These are phyloP conservation scores for Claviceps fusiformis DNA, from an alignment of 2,329 filamentous ascomycete genomes.

Conservation along the genomic window DNA sequence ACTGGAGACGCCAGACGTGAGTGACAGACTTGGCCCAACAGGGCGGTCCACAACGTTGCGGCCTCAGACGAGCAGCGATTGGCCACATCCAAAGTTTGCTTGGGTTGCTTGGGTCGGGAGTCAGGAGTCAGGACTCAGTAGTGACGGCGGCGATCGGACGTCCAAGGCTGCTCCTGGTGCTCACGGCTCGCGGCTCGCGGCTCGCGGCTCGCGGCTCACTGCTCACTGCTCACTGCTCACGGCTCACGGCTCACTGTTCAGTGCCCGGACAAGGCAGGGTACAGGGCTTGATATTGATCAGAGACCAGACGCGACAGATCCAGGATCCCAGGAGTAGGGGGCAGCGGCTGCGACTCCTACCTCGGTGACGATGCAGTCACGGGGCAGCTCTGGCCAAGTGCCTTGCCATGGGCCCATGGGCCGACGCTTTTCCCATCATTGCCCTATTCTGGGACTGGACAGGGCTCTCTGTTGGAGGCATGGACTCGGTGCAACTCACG, in stretches of 20 bases:
- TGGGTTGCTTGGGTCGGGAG: too few relatives aligned
- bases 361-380: constrained; percentile 2
- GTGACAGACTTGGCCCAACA: not conserved
- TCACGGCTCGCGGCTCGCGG: not conserved
- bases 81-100: not conserved
- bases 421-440: not conserved
- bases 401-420: not conserved
- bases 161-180: not conserved
- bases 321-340: not conserved
- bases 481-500: not conserved
- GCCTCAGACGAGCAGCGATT: not conserved
- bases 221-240: not conserved
- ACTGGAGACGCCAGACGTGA: not conserved
- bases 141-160: not conserved
- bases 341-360: not conserved
- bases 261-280: not conserved
- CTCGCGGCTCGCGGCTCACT: too few relatives aligned
- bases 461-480: not conserved
- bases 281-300: not conserved
- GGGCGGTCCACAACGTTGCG: not conserved
- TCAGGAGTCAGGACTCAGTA: too few relatives aligned
- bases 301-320: not conserved
- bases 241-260: not conserved
- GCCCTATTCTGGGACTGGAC: not conserved
- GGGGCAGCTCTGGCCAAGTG: not conserved